A percentile compares a stretch with the other conserved stretches of the same genome.
Conservation (phyloP, 192 early-diverging fungal genomes). For the Chytriomyces sp. region DNA sequence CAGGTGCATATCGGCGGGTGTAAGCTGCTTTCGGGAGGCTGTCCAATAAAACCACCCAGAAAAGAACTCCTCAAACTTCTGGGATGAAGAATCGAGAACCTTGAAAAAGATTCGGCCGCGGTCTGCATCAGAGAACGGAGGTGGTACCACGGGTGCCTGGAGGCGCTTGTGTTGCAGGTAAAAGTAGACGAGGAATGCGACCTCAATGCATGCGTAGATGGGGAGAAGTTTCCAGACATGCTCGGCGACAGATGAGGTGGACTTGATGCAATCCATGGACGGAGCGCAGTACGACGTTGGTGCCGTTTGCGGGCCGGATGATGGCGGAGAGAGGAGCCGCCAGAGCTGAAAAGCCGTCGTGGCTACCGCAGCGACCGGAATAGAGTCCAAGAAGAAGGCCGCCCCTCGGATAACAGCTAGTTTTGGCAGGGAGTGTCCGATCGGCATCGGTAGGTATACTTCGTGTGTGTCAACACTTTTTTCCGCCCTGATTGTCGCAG, state of each 20-base stretch:
- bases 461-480: background rate
- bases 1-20: constrained; percentile 15
- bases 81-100: constrained; percentile 15
- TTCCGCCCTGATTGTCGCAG: background rate
- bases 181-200: constrained; percentile 34
- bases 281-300: background rate
- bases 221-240: constrained; percentile 1
- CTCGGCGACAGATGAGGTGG: background rate
- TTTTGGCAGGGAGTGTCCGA: constrained; percentile 21
- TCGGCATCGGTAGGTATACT: constrained; percentile 17
- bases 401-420: constrained; percentile 5
- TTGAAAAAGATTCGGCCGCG: constrained; percentile 24
- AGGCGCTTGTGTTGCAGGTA: constrained; percentile 23
- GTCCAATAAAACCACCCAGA: constrained; percentile 36
- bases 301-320: background rate
- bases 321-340: background rate
- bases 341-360: constrained; percentile 17
- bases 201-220: constrained; percentile 18
- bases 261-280: background rate
- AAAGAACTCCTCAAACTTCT: constrained; percentile 30
- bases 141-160: constrained; percentile 5
- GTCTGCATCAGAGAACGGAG: constrained; percentile 7
- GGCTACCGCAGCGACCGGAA: constrained; percentile 12
- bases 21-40: constrained; percentile 16
- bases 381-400: constrained; percentile 21